Conservation (phyloP, 1,284 basidiomycete species). For the Rhodotorula sp. region DNA sequence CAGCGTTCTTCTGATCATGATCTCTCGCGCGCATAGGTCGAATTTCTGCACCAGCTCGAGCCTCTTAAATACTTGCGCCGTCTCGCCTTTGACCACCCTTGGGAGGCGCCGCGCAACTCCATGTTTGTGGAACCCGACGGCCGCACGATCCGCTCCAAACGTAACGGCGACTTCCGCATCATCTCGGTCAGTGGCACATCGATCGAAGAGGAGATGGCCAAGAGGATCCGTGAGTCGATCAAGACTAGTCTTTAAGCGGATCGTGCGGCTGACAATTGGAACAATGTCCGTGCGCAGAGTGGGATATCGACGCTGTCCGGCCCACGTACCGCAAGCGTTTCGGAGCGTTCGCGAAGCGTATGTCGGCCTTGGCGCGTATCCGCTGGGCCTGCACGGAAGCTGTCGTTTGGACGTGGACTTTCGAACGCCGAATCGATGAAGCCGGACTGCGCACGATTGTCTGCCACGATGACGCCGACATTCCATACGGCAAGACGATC, state of each 20-base stretch:
- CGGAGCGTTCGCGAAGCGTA: not conserved
- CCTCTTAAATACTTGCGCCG: not conserved
- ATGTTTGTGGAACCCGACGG: not conserved
- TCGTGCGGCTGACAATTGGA: too few relatives aligned
- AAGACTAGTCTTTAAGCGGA: too few relatives aligned
- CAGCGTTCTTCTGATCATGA: too few relatives aligned
- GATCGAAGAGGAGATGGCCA: not conserved
- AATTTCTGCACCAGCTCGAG: not conserved
- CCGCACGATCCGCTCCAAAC: conserved; percentile 8
- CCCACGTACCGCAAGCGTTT: not conserved
- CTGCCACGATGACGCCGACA: too few relatives aligned
- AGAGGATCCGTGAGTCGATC: conserved; percentile 1
- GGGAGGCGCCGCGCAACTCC: not conserved
- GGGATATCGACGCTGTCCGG: conserved; percentile 2
- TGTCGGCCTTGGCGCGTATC: not conserved
- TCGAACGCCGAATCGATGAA: not conserved
- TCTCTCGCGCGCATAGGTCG: too few relatives aligned
- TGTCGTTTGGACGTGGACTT: not conserved
- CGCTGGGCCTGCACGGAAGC: not conserved
- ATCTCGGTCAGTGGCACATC: not conserved
- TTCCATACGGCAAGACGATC: too few relatives aligned
- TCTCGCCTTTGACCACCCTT: conserved; percentile 9
- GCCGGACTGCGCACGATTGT: too few relatives aligned
- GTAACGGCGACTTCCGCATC: conserved; percentile 2
- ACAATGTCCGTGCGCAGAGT: not conserved